Percentiles rank a stretch among this genome's conserved stretches.
Evolutionary conservation across 768 basidiomycete species (phyloP).

Genomic region (Kondoa malvinella): DNA sequence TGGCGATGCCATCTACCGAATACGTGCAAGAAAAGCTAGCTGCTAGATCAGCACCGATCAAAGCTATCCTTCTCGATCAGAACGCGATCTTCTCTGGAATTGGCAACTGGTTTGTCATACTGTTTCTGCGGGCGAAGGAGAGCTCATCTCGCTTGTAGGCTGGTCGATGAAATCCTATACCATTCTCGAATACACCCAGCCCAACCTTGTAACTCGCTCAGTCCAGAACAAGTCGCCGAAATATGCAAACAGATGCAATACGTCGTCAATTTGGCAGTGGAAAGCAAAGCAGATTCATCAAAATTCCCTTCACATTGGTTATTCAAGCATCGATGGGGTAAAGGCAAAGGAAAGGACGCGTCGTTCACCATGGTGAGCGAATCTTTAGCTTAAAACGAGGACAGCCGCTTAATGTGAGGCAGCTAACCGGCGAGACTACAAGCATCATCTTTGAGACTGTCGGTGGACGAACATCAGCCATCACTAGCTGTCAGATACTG

Average conservation of each 20-base stretch:
- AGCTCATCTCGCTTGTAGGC: no score
- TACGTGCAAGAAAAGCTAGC: slow-evolving; percentile 9
- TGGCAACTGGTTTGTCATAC: no score
- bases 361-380: slow-evolving; percentile 15
- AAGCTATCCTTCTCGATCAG: slow-evolving; percentile 28
- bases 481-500: slow-evolving; percentile 21
- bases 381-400: no score
- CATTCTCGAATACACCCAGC: slow-evolving; percentile 26
- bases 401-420: no score
- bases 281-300: slow-evolving; percentile 22
- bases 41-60: slow-evolving; percentile 26
- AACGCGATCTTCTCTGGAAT: slow-evolving; percentile 22
- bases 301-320: slow-evolving; percentile 27
- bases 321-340: slow-evolving; percentile 27
- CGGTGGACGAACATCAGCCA: slow-evolving; percentile 23
- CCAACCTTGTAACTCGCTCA: slow-evolving; percentile 19
- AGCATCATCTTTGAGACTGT: slow-evolving; percentile 23
- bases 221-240: slow-evolving; percentile 8
- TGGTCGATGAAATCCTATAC: slow-evolving; percentile 30
- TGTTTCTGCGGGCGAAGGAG: no score
- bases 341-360: slow-evolving; percentile 20
- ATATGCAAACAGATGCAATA: slow-evolving; percentile 14
- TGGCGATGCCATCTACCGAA: slow-evolving; percentile 23
- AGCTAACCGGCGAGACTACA: slow-evolving; percentile 15
- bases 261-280: slow-evolving; percentile 22